These are phyloP conservation scores for Vitis hybrid DNA, from an alignment of 177 flowering plant genomes.

Conservation along the genomic window DNA sequence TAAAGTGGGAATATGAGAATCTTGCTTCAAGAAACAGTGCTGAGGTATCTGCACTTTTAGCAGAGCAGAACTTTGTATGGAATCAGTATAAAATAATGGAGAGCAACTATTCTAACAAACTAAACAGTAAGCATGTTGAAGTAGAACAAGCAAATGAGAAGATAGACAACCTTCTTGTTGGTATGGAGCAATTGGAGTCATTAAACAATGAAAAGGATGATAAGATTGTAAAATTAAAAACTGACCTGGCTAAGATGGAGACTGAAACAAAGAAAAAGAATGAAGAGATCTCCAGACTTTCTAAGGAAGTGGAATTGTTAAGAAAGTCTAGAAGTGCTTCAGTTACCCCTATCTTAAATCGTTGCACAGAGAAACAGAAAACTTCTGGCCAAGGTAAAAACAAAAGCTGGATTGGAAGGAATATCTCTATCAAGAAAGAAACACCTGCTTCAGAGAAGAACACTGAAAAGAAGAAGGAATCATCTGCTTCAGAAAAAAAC, in stretches of 20 bases:
- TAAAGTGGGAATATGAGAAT: slow-evolving; percentile 51
- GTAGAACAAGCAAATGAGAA: slow-evolving; percentile 52
- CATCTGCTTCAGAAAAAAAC: no score
- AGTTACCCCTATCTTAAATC: slow-evolving; percentile 43
- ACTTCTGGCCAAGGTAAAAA: slow-evolving; percentile 16
- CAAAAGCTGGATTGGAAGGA: slow-evolving; percentile 4
- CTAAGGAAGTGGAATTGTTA: slow-evolving; percentile 43
- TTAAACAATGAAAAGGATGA: slow-evolving; percentile 56
- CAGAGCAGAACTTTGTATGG: slow-evolving; percentile 78
- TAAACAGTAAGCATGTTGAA: slow-evolving; percentile 43
- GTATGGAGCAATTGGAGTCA: slow-evolving; percentile 54
- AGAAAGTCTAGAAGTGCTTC: slow-evolving; percentile 33
- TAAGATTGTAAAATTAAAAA: slow-evolving; percentile 34
- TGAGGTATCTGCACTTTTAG: slow-evolving; percentile 63
- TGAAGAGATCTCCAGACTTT: slow-evolving; percentile 48
- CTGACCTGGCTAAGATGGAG: slow-evolving; percentile 48
- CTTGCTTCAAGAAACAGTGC: slow-evolving; percentile 42
- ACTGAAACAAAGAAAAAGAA: slow-evolving; percentile 31
- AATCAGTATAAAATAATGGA: slow-evolving; percentile 69
- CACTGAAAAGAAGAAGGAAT: slow-evolving; percentile 14
- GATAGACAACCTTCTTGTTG: slow-evolving; percentile 39
- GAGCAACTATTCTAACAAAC: slow-evolving; percentile 34
- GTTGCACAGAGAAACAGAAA: slow-evolving; percentile 24
- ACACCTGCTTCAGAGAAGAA: slow-evolving; percentile 17
- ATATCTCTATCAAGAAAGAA: slow-evolving; percentile 31